Base-by-base conservation (phyloP, 2,329 filamentous ascomycete genomes). In the Fulvia fulva region DNA sequence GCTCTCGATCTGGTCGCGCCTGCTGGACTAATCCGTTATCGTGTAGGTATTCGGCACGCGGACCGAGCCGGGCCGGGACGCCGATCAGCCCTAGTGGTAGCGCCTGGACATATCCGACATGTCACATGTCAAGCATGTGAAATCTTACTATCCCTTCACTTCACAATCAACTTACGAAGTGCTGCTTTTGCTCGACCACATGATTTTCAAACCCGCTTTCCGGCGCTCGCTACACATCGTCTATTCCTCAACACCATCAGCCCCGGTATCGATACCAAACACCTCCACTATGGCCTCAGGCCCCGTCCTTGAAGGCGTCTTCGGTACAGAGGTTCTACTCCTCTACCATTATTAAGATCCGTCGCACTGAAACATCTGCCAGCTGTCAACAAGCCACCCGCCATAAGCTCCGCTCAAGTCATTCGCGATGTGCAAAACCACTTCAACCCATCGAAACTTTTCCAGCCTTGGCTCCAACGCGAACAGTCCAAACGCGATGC, bases 311-410 rank as follows among this genome's bases (percentile, higher is more conserved):
- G 85, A 88, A 72, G 86, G 86, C 65, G 79, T 86, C 60, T 83
- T 87, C 67, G 83, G 83, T 85, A 77, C 65, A 72, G 70, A 63
- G 58, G 60, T 55, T 60, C 54, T 45, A 57, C 30, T 62, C 51
- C 54, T 41, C 34, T 44, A 46, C 55, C 45, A 34, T 19, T 19
- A 25, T n/a, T 22, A 34, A 37, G 53, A 46, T 55, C 57, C 53
- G 41, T 55, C 30, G 23, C 23, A 49, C 59, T 59, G 41, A 62
- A 49, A 26, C 30, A 19, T 21, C n/a, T 50, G 37, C 12, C 67
- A 96, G 93, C 90, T 74, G 88, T 99, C 75, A 91, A 96, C 78
- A 99, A 99, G 77, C 94, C 94, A 26, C 81, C 87, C 69, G 89
- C 87, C 68, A 84, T 93, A 69, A 91, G 88, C 72, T 97, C 93